Evolutionary conservation across 495 filamentous ascomycete species (phyloP), one percentile per base, ranked within the genome.

Genomic region (Xylaria nigripes): DNA sequence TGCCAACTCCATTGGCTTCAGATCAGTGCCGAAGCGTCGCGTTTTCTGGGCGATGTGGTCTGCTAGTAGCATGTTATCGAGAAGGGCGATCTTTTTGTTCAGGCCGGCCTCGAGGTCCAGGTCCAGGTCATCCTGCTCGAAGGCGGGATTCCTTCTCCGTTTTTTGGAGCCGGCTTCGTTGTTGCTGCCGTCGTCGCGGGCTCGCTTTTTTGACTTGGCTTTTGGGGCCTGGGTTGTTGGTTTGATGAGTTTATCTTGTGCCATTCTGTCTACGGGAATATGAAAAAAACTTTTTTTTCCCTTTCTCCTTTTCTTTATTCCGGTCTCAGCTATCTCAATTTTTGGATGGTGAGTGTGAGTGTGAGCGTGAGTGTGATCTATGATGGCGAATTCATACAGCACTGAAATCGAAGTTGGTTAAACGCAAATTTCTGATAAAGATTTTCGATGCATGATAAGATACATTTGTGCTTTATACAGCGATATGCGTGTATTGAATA

Each of bases 21-120:
- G 65, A 43, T 91, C 81, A 32, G 81, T 84, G 25, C 88, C 85
- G 59, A 87, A 91, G n/a, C 82, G 78, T 59, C 79, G 81, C 36
- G 84, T 84, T 61, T 85, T 81, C 62, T 92, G 83, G n/a, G 82
- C 83, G 54, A 95, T 70, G 66, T 95, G 82, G 67, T 97, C 93
- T 0, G 91, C 86, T n/a, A 95, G 67, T 32, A 97, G 72, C 51
- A 80, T 78, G 45, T 79, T 83, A 57, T 95, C 87, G 83, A 98
- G 87, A 30, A 81, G 77, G 24, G 82, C 81, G 65, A 96, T 89
- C 0, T 86, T 84, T 57, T 79, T 79, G 68, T 96, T 92, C 51
- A 96, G 70, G n/a, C 83, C 81, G n/a, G 74, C 68, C 52, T 86
- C 78, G 10, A 79, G 59, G 54, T 84, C 76, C 40, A 82, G 66